Conservation (phyloP, 1,284 basidiomycete genomes). For the Salmacisia buchloeana region DNA sequence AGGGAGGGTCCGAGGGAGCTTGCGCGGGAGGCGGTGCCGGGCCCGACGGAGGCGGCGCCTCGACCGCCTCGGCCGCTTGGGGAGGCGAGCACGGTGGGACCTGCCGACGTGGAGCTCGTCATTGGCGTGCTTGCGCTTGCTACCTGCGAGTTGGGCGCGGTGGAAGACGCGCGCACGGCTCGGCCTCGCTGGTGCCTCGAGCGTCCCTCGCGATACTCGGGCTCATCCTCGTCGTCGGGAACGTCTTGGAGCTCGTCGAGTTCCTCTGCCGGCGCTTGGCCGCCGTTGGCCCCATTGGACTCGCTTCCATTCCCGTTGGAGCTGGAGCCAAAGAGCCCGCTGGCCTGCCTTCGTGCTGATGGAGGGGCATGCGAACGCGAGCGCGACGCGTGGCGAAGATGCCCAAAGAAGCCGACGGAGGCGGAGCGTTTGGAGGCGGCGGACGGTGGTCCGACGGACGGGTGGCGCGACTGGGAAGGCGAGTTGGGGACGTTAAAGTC, state of each 20-base stretch:
- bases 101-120: background rate
- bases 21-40: background rate
- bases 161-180: background rate
- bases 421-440: background rate
- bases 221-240: background rate
- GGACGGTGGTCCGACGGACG: background rate
- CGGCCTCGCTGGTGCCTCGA: background rate
- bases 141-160: background rate
- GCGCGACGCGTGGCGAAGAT: background rate
- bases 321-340: background rate
- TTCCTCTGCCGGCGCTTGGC: background rate
- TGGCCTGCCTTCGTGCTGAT: background rate
- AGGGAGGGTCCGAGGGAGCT: background rate
- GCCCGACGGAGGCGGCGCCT: background rate
- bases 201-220: conserved; percentile 1
- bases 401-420: conserved; percentile 5
- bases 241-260: background rate
- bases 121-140: no score
- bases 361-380: conserved; percentile 3
- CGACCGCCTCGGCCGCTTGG: background rate
- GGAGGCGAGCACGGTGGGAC: background rate
- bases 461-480: background rate
- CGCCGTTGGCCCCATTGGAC: background rate
- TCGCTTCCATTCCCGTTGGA: background rate
- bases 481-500: conserved; percentile 18